Evolutionary conservation across 2,329 filamentous ascomycete species (phyloP).

Genomic region (Curvularia hawaiiensis): DNA sequence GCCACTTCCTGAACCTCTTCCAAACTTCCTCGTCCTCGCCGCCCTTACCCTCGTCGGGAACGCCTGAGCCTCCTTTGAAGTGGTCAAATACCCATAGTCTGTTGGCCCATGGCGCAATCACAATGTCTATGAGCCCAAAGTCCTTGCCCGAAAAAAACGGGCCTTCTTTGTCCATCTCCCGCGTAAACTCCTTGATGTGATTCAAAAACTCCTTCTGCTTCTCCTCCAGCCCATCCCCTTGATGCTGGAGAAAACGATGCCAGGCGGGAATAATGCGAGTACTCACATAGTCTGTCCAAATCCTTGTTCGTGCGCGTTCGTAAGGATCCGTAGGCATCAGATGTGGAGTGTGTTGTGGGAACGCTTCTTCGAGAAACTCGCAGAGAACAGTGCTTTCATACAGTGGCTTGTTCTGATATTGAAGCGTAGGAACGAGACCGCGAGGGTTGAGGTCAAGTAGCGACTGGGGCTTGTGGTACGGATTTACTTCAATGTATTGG

Average conservation of each 20-base stretch:
- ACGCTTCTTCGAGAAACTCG: slow-evolving; percentile 78
- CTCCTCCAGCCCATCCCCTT: slow-evolving; percentile 51
- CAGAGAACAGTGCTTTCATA: slow-evolving; percentile 76
- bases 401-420: slow-evolving; percentile 61
- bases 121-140: slow-evolving; percentile 72
- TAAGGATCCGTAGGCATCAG: slow-evolving; percentile 68
- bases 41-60: slow-evolving; percentile 55
- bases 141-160: slow-evolving; percentile 71
- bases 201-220: slow-evolving; percentile 63
- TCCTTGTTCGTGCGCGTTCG: slow-evolving; percentile 65
- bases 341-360: slow-evolving; percentile 54
- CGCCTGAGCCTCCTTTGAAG: slow-evolving; percentile 66
- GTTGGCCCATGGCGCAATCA: slow-evolving; percentile 74
- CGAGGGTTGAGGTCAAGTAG: slow-evolving; percentile 75
- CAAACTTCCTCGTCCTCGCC: slow-evolving; percentile 63
- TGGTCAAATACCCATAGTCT: slow-evolving; percentile 76
- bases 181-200: slow-evolving; percentile 64
- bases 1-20: slow-evolving; percentile 70
- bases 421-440: slow-evolving; percentile 75
- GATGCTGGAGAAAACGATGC: slow-evolving; percentile 61
- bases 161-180: slow-evolving; percentile 64
- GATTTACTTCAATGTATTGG: slow-evolving; percentile 73
- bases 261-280: slow-evolving; percentile 71
- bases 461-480: slow-evolving; percentile 72
- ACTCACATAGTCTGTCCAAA: slow-evolving; percentile 77